These are phyloP conservation scores for Pyrus pyrifolia DNA, from an alignment of 306 rosid genomes.

Conservation along the genomic window DNA sequence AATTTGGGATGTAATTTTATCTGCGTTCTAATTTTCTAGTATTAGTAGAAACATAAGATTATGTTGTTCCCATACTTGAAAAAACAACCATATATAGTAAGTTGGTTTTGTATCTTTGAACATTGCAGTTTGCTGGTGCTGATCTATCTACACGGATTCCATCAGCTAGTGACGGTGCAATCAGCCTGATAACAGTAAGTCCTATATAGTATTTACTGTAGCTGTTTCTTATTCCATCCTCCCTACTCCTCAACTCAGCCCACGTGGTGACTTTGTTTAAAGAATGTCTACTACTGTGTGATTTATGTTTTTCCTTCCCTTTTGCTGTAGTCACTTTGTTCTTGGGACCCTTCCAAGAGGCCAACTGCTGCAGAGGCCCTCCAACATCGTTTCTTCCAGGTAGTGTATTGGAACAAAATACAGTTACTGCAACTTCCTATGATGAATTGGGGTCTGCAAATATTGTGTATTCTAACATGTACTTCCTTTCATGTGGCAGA, in stretches of 20 bases:
- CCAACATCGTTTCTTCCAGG: slow-evolving; percentile 98
- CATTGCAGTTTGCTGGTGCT: slow-evolving; percentile 60
- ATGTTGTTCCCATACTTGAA: neutral
- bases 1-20: neutral
- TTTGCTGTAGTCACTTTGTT: slow-evolving; percentile 68
- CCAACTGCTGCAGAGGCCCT: slow-evolving; percentile 90
- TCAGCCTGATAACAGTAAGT: slow-evolving; percentile 75
- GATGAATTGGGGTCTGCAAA: neutral
- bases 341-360: slow-evolving; percentile 96
- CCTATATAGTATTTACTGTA: neutral
- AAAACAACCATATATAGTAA: neutral
- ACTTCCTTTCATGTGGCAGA: slow-evolving; percentile 36
- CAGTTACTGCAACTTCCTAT: neutral
- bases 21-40: neutral
- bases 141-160: slow-evolving; percentile 68
- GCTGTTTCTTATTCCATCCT: neutral
- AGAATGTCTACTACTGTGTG: neutral
- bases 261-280: neutral
- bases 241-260: neutral
- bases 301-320: neutral
- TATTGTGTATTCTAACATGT: neutral
- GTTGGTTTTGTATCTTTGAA: neutral
- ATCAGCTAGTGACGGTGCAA: slow-evolving; percentile 65
- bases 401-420: slow-evolving; percentile 4
- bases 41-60: neutral